These are phyloP conservation scores for Solanum pimpinellifolium DNA, from an alignment of 257 asterid genomes.

Conservation along the genomic window DNA sequence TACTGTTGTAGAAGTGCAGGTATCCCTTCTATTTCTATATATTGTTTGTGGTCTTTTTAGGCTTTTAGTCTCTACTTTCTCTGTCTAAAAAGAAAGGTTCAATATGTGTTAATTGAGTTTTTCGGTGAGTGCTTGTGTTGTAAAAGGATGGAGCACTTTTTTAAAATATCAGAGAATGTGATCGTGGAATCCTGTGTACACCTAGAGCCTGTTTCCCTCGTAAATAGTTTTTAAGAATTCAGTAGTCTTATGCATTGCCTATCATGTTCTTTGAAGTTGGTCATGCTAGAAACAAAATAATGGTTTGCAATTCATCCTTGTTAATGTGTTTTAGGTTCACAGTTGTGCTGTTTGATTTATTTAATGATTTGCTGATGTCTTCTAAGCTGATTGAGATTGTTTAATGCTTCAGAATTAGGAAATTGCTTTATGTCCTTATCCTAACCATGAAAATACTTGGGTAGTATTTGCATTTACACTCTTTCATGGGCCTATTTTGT, in stretches of 20 bases:
- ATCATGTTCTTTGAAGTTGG: background rate
- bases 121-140: background rate
- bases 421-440: background rate
- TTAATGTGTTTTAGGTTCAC: background rate
- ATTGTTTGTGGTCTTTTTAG: background rate
- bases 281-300: background rate
- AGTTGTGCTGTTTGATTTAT: background rate
- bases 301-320: background rate
- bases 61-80: background rate
- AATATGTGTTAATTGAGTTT: background rate
- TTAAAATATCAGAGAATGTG: background rate
- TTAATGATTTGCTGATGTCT: background rate
- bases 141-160: background rate
- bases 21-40: background rate
- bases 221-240: background rate
- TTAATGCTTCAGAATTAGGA: background rate
- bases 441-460: background rate
- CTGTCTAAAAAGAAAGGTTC: background rate
- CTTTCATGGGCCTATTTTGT: background rate
- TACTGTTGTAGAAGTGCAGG: constrained; percentile 67
- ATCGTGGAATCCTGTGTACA: background rate
- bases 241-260: background rate
- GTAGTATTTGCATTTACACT: background rate
- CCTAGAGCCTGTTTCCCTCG: background rate
- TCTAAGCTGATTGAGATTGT: background rate